Base-by-base conservation (phyloP, 768 basidiomycete genomes). In the Amanita fuliginea region DNA sequence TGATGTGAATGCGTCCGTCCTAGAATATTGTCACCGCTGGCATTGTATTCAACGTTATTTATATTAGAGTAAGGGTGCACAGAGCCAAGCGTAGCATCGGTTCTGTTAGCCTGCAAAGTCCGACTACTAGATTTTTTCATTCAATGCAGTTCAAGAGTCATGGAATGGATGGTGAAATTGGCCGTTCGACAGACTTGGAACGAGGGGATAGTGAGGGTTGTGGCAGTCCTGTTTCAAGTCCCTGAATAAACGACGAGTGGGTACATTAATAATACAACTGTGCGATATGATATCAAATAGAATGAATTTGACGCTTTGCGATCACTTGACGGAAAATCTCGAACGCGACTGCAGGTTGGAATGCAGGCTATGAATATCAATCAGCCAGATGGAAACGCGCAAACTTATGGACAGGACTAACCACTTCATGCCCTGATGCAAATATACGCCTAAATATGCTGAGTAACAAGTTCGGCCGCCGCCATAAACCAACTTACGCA, bases 381-480 rank as follows among this genome's bases (percentile, higher is more conserved):
- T 0, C 11, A 19, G n/a, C 22, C 19, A 45, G 24, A 51, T 30
- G n/a, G 13, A 40, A 11, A 33, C 14, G 0, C 5, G 1, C 11
- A 46, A 10, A 28, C 45, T 42, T 34, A 42, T 42, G 6, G 2
- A n/a, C n/a, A n/a, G n/a, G n/a, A 67, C 77, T 58, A 51, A 81
- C 81, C 56, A 82, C 73, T 71, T 80, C 75, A 55, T 83, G 82
- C 6, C 81, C 81, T 5, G 81, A 64, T 52, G 59, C 67, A 57
- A 67, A 82, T 0, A 84, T 71, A 9, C 78, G 68, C 53, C 80
- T 80, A 33, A 36, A 34, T 1, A 22, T 13, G 46, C 16, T 40
- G 19, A 42, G n/a, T 21, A n/a, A 7, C 18, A 14, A 9, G 7
- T 6, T 40, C 39, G 11, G 8, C 39, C 40, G 32, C 6, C 4